Base-by-base conservation (phyloP, 2,329 filamentous ascomycete species). In the Exophiala sp. region DNA sequence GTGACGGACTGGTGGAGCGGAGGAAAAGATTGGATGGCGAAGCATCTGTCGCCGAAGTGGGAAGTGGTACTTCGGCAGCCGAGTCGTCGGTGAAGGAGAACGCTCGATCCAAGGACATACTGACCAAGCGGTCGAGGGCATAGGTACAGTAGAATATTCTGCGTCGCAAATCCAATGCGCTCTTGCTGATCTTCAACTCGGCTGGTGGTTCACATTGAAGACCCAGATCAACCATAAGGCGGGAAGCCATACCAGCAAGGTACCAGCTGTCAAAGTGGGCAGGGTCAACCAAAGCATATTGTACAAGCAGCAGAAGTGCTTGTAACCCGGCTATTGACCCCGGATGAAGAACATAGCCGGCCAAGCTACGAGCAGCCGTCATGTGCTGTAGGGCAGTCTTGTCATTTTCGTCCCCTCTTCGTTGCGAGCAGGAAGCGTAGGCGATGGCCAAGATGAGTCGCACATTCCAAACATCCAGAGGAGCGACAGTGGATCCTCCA, bases 51-150 rank as follows among this genome's bases (percentile, higher is more conserved):
- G 72, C 68, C n/a, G 72, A 67, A 6, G 72, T 68, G 1, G 91
- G 90, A 58, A 91, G 82, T n/a, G 81, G 82, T 29, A 97, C 91
- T 61, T 89, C 86, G 3, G 61, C 52, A 21, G 88, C 82, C 5
- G 91, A 87, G 52, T 92, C 89, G 66, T 97, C 92, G 0, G 90
- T 92, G 66, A 97, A 96, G 0, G 92, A 96, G 69, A 96, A 96
- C 0, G 91, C 86, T 33, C 90, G 81, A 9, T 88, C 88, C 62
- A 95, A 85, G 3, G 92, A 88, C 76, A 96, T 88, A 63, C 91
- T 95, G 42, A 95, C 91, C 9, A 89, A 85, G 65, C 90, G 83
- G 67, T 99, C 94, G 18, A 97, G 78, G 24, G 88, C 85, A 69
- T 96, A 96, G 3, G 94, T 86, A 66, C 88, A 95, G 70, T 95